Evolutionary conservation across 805 yeast genomes (phyloP), one percentile per base, ranked within the genome.

Genomic region (Suhomyces sp.): DNA sequence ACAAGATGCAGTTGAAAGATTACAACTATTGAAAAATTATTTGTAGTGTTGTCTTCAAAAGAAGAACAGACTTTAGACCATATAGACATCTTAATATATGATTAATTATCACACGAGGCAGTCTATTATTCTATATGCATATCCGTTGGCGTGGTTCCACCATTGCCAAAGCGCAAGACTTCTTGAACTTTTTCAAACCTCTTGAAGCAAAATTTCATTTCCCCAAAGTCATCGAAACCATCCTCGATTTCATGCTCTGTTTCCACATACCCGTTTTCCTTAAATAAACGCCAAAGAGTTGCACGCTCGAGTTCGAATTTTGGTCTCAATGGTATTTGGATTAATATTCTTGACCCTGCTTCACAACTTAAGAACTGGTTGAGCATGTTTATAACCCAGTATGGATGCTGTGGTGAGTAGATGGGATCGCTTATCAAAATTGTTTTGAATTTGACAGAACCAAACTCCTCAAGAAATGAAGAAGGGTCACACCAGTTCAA

Each of bases 141-240:
- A n/a, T n/a, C n/a, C n/a, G n/a, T n/a, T n/a, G n/a, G n/a, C n/a
- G n/a, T n/a, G n/a, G n/a, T n/a, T n/a, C n/a, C n/a, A n/a, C n/a
- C n/a, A n/a, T n/a, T n/a, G n/a, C n/a, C n/a, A n/a, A n/a, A n/a
- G n/a, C n/a, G n/a, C n/a, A n/a, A n/a, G n/a, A n/a, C n/a, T 11
- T 26, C 3, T 21, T 29, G 3, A 4, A 4, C 28, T 31, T 19
- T 31, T 24, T 24, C 13, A 13, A 25, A 33, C 23, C 10, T 50
- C 40, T 71, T 75, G 55, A 74, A 77, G 25, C 77, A 56, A 50
- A 80, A 90, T 17, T 66, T 54, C 36, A 79, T 80, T 19, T 69
- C 70, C 0, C 97, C 97, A 67, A 88, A 90, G 54, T 90, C 97
- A 53, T 91, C 98, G 36, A 60, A 63, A 0, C 96, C 97, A 4